These are phyloP conservation scores for Collybia sp. DNA, from an alignment of 768 basidiomycete genomes.

Conservation along the genomic window DNA sequence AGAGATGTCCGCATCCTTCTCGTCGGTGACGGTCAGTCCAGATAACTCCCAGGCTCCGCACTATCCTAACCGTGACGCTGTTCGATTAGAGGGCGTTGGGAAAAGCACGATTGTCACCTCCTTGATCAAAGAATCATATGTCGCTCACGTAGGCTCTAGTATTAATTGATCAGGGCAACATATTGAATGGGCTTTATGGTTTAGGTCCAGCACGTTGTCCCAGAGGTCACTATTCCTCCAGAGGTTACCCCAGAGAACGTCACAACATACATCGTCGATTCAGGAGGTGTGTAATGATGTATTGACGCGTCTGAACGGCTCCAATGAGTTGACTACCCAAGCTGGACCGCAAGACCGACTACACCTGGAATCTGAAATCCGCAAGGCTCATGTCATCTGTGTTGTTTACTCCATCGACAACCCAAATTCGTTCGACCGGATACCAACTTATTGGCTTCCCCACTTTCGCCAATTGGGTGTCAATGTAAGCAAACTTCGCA, in stretches of 20 bases:
- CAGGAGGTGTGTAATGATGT: conserved; percentile 66
- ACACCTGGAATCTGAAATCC: conserved; percentile 92
- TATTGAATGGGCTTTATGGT: too few relatives aligned
- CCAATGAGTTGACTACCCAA: conserved; percentile 21
- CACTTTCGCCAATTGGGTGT: conserved; percentile 93
- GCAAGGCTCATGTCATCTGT: conserved; percentile 97
- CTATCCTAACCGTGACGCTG: conserved; percentile 6
- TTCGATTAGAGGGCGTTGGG: conserved; percentile 88
- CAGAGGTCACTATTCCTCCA: conserved; percentile 97
- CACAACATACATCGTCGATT: conserved; percentile 96
- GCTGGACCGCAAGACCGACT: conserved; percentile 81
- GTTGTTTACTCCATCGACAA: conserved; percentile 97
- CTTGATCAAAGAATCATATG: conserved; percentile 93
- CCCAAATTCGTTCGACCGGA: conserved; percentile 92
- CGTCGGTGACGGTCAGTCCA: conserved; percentile 81
- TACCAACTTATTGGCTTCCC: conserved; percentile 98
- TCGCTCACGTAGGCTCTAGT: conserved; percentile 61
- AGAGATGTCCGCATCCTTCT: conserved; percentile 93
- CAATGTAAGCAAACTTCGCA: conserved; percentile 54
- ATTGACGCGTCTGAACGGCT: not conserved
- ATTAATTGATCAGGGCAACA: too few relatives aligned
- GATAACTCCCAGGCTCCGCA: conserved; percentile 8
- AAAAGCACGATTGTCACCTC: conserved; percentile 98
- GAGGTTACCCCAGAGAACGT: conserved; percentile 97
- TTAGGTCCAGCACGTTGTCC: conserved; percentile 92